phyloP scores from a whole-genome alignment of 352 stramenopile genomes.

The Pythium phragmitis region DNA sequence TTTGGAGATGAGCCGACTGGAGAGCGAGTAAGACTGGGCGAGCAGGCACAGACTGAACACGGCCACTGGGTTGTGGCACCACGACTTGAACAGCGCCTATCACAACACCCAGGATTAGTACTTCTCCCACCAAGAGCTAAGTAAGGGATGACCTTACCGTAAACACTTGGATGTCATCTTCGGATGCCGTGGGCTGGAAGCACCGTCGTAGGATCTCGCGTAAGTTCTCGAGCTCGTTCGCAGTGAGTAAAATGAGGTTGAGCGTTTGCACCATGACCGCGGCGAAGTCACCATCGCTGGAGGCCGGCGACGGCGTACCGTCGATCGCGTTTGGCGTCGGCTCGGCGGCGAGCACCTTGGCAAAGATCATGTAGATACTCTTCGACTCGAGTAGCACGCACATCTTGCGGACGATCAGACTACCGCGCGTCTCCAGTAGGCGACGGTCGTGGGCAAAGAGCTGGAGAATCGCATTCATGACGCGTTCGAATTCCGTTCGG shows the following conservation, averaged over 20 bases:
- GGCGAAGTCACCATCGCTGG: conserved; percentile 92
- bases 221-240: conserved; percentile 93
- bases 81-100: conserved; percentile 89
- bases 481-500: conserved; percentile 90
- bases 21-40: conserved; percentile 97
- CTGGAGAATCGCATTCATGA: conserved; percentile 94
- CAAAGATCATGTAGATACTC: conserved; percentile 98
- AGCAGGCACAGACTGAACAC: conserved; percentile 98
- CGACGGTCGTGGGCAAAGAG: conserved; percentile 91
- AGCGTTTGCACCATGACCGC: conserved; percentile 99
- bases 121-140: not conserved
- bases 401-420: conserved; percentile 98
- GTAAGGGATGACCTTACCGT: conserved; percentile 33
- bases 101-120: not conserved
- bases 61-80: conserved; percentile 97
- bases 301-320: conserved; percentile 21
- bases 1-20: conserved; percentile 94
- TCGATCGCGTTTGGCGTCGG: conserved; percentile 18
- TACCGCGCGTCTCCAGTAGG: conserved; percentile 93
- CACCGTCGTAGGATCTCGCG: conserved; percentile 77
- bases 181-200: conserved; percentile 63
- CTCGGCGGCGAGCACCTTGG: conserved; percentile 90
- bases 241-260: conserved; percentile 99
- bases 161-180: conserved; percentile 83
- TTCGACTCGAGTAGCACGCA: conserved; percentile 97